A percentile compares a stretch with the other conserved stretches of the same genome.
phyloP scores from a whole-genome alignment of 805 yeast species.

The Maudiozyma bulderi region DNA sequence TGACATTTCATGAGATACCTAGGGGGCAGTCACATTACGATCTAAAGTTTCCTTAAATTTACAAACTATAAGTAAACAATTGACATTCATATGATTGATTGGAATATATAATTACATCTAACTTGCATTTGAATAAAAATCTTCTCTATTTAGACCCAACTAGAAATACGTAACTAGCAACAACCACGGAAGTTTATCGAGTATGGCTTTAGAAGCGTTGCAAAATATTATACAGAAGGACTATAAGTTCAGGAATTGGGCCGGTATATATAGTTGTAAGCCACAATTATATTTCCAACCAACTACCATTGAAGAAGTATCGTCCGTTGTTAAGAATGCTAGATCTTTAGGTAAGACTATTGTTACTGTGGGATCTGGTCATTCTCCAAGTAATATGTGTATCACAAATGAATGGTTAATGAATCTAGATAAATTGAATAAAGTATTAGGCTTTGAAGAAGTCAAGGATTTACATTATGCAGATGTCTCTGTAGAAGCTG shows the following conservation, averaged over 20 bases:
- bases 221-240: constrained; percentile 16
- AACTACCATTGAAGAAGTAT: constrained; percentile 53
- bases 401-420: constrained; percentile 84
- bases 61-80: no score
- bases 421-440: constrained; percentile 66
- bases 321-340: constrained; percentile 58
- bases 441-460: constrained; percentile 40
- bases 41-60: no score
- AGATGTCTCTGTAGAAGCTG: constrained; percentile 93
- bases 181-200: background rate
- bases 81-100: no score
- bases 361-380: constrained; percentile 86
- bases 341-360: constrained; percentile 49
- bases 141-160: no score
- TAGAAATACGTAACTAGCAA: no score
- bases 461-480: constrained; percentile 57
- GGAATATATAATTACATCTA: no score
- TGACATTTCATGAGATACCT: no score
- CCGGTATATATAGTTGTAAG: constrained; percentile 69
- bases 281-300: constrained; percentile 84
- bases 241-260: constrained; percentile 54
- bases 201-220: constrained; percentile 2
- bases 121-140: no score
- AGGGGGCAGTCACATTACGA: no score
- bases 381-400: constrained; percentile 87